Conservation (phyloP, 148 eudicot species). For the Chenopodium album region DNA sequence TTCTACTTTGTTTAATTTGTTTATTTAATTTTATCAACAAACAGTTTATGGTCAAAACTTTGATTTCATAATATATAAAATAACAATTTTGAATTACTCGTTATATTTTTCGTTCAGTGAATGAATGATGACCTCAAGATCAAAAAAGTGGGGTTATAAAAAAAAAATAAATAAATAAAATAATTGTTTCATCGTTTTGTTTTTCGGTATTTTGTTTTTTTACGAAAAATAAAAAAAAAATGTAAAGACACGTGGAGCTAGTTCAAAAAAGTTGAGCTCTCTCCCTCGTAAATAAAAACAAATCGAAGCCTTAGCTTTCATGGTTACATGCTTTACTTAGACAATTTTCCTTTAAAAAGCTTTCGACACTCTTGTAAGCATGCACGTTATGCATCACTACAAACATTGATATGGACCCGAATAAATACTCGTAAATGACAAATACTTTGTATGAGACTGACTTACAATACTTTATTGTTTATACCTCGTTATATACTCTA, state of each 20-base stretch:
- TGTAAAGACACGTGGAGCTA: background rate
- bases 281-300: background rate
- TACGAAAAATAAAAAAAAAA: background rate
- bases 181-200: background rate
- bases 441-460: background rate
- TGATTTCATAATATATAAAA: too few species aligned
- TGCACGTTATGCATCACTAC: constrained; percentile 21
- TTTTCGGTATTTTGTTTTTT: background rate
- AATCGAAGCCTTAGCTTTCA: background rate
- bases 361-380: background rate
- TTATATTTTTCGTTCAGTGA: too few species aligned
- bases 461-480: too few species aligned
- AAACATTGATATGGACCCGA: constrained; percentile 2
- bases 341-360: background rate
- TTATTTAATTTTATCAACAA: too few species aligned
- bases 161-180: background rate
- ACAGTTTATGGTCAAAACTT: too few species aligned
- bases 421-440: background rate
- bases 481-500: too few species aligned
- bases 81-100: too few species aligned
- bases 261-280: constrained; percentile 1
- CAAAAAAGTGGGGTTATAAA: background rate
- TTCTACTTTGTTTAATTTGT: too few species aligned
- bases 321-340: background rate
- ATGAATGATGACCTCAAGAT: background rate